Base-by-base conservation (phyloP, 257 asterid genomes). In the Solanum medicagineum region DNA sequence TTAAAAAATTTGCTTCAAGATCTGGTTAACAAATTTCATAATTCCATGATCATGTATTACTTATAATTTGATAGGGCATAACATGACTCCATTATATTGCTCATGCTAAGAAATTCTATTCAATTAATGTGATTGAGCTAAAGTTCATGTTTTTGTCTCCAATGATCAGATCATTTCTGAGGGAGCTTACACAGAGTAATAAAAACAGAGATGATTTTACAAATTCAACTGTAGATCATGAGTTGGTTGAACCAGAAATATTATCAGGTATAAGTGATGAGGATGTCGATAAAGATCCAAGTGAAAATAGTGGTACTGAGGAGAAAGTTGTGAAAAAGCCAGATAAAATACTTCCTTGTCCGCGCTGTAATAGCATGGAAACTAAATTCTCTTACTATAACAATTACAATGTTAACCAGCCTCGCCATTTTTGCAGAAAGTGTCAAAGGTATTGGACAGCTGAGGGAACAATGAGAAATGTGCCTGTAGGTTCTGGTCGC, bases 401-500 rank as follows among this genome's bases (percentile, higher is more conserved):
- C 42, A 36, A 36, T 36, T 36, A 36, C 42, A 36, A 36, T 36
- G 42, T 36, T 36, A 36, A 36, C 6, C 42, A 36, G 42, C 42
- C 42, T 36, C 42, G 42, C 42, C 42, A 36, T 36, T 36, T 36
- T 36, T 36, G 42, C 42, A 36, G 4, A 5, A 36, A 36, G 42
- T 36, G 42, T 36, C 42, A 36, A 36, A 36, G 42, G 6, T 36
- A 36, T 4, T 36, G 42, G 42, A 36, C 42, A 36, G 42, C 42
- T 36, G 7, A 6, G 42, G 42, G 42, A 36, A 36, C 42, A 36
- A 36, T 36, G 42, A 36, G 42, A 36, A 36, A 36, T 36, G 42
- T 36, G 42, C 42, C 42, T 36, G 42, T 36, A 36, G 42, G 42
- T 36, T 92, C 98, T 6, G 98, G 98, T 8, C 92, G 98, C 0